Evolutionary conservation across 176 grass and related monocot species (phyloP).

Genomic region (Aegilops umbellulata): DNA sequence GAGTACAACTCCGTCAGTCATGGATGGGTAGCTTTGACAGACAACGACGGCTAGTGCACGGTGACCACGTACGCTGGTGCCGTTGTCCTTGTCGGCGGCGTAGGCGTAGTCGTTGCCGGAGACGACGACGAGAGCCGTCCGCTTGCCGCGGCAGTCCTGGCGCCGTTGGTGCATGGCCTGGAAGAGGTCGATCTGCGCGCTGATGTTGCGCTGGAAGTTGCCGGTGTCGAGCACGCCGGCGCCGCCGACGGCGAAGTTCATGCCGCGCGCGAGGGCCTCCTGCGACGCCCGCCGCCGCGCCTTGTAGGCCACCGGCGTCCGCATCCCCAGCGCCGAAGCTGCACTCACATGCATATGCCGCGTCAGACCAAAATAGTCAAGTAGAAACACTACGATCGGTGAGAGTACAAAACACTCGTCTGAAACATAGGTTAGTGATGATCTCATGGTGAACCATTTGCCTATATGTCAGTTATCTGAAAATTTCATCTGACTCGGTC

Average conservation of each 20-base stretch:
- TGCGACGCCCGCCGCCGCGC: slow-evolving; percentile 10
- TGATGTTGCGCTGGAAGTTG: slow-evolving; percentile 71
- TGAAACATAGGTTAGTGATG: too few relatives aligned
- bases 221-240: slow-evolving; percentile 70
- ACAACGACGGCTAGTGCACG: too few relatives aligned
- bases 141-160: not conserved
- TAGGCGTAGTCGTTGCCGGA: slow-evolving; percentile 80
- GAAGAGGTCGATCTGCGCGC: slow-evolving; percentile 63
- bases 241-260: slow-evolving; percentile 78
- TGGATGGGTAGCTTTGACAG: too few relatives aligned
- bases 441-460: too few relatives aligned
- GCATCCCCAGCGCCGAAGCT: slow-evolving; percentile 55
- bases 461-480: too few relatives aligned
- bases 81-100: slow-evolving; percentile 31
- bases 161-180: slow-evolving; percentile 20
- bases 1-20: too few relatives aligned
- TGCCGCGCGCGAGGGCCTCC: slow-evolving; percentile 35
- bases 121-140: slow-evolving; percentile 46
- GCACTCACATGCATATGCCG: not conserved
- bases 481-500: too few relatives aligned
- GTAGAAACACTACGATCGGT: too few relatives aligned
- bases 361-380: too few relatives aligned
- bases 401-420: too few relatives aligned
- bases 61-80: slow-evolving; percentile 36
- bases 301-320: slow-evolving; percentile 72